Evolutionary conservation across 306 rosid species (phyloP), one percentile per base, ranked within the genome.

Genomic region (Sphenostylis stenocarpa): DNA sequence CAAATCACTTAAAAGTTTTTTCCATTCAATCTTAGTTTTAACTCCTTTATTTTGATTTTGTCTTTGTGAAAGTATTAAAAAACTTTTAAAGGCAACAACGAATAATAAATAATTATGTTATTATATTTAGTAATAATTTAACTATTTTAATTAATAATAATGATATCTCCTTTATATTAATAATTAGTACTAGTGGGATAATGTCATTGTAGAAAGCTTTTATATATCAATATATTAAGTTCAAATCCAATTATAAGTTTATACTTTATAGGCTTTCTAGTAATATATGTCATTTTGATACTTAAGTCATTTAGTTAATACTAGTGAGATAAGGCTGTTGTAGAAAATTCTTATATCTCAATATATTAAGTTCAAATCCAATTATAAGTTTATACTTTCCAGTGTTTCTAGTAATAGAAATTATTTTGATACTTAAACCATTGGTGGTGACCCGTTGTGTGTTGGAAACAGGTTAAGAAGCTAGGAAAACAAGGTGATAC

Each of bases 391-490:
- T 69, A 38, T 72, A 66, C 15, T 41, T 52, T 69, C 21, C 70
- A 67, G 67, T 57, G 64, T 62, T 64, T 71, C 5, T 66, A 52
- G 20, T 49, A 51, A 43, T 57, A 17, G 3, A 13, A 64, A 48
- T 77, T 67, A 74, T 60, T 58, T 34, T 55, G 21, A 66, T 57
- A 70, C 34, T 26, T 14, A 45, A 38, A 51, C 48, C 48, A 56
- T n/a, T 23, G 28, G 43, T 23, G 28, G 43, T 68, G 47, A 63
- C 44, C 72, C 29, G 3, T 26, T 58, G 48, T 31, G 19, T 52
- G 17, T 76, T 83, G 75, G 38, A 64, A 66, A 75, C 89, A 92
- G 97, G 74, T 66, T 67, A 88, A 90, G 86, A 90, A 86, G 83
- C 90, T 69, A 10, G 91, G 86, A 31, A 90, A 92, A 80, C 84